Evolutionary conservation across 345 rosid species (phyloP), one percentile per base, ranked within the genome.

Genomic region (Pistacia atlantica): DNA sequence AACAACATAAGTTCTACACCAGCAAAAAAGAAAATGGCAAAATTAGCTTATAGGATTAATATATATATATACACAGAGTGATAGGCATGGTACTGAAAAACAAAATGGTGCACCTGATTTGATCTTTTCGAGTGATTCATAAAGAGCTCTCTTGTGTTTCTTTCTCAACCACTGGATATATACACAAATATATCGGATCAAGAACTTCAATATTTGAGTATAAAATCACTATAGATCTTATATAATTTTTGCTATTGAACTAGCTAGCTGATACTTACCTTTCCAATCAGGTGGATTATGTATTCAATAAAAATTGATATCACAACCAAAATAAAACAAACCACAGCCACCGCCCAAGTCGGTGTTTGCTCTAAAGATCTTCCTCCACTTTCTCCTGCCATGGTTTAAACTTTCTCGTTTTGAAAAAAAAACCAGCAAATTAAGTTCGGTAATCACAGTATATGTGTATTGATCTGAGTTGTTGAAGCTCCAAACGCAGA

Each of bases 111-210:
- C 79, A 95, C 98, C 98, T 75, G 94, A 90, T 83, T 96, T 96
- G 58, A 96, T 82, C 76, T 96, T 96, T 77, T 91, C 99, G n/a
- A 96, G 92, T 16, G 98, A 90, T 75, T 96, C 99, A 52, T 65
- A 89, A 3, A 94, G 78, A 78, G 95, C 97, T 75, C 85, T 84
- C 77, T 88, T 93, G 73, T 83, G 83, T 80, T 83, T 91, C 71
- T 67, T 91, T 72, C 81, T 82, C 48, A 96, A 77, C 95, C 94
- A 92, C 99, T 96, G 86, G 33, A 72, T 31, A 31, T 2, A 31
- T 31, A 31, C 2, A 31, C 2, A 31, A 1, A 77, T 42, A 42
- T 71, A 73, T 22, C 25, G n/a, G 45, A 20, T 35, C 20, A 67
- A 48, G 12, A 37, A 20, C 7, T 18, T 28, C 22, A 52, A 8